phyloP scores from a whole-genome alignment of 2,329 filamentous ascomycete species.

The Hirsutella thompsonii region DNA sequence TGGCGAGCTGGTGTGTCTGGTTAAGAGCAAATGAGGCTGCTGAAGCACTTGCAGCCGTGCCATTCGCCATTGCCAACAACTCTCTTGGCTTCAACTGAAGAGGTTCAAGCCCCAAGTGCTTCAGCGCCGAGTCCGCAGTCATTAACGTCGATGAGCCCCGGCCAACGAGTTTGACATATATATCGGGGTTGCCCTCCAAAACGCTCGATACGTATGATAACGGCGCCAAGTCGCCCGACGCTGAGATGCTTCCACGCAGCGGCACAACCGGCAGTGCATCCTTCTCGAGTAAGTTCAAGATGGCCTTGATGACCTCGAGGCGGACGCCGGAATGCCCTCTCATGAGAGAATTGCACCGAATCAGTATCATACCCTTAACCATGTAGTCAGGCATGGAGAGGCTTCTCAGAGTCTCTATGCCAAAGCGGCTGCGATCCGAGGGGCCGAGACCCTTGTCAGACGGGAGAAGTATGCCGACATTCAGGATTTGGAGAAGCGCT shows the following conservation, averaged over 20 bases:
- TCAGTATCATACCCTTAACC: constrained; percentile 41
- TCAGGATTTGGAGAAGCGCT: too few species aligned
- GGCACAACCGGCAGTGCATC: constrained; percentile 39
- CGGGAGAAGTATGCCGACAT: too few species aligned
- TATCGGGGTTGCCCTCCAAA: constrained; percentile 30
- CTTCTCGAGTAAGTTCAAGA: constrained; percentile 32
- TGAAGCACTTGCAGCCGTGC: constrained; percentile 26
- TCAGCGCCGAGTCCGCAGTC: constrained; percentile 21
- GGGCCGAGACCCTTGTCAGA: too few species aligned
- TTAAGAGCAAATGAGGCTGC: constrained; percentile 18
- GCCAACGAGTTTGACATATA: constrained; percentile 25
- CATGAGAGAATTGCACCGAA: constrained; percentile 42
- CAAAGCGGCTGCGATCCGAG: too few species aligned
- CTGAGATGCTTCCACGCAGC: constrained; percentile 42
- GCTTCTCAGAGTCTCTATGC: too few species aligned
- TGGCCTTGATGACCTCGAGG: constrained; percentile 26
- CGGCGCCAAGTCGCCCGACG: constrained; percentile 43
- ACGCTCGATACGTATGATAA: constrained; percentile 41
- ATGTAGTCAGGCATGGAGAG: constrained; percentile 35
- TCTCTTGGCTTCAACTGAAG: constrained; percentile 28
- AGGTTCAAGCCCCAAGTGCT: constrained; percentile 16
- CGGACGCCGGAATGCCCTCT: constrained; percentile 43
- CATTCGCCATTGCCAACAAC: constrained; percentile 32
- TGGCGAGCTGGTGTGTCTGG: constrained; percentile 36
- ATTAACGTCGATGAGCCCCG: constrained; percentile 13